Percentiles rank a stretch among this genome's conserved stretches.
Conservation (phyloP, 805 yeast genomes). For the Scheffersomyces ergatensis region DNA sequence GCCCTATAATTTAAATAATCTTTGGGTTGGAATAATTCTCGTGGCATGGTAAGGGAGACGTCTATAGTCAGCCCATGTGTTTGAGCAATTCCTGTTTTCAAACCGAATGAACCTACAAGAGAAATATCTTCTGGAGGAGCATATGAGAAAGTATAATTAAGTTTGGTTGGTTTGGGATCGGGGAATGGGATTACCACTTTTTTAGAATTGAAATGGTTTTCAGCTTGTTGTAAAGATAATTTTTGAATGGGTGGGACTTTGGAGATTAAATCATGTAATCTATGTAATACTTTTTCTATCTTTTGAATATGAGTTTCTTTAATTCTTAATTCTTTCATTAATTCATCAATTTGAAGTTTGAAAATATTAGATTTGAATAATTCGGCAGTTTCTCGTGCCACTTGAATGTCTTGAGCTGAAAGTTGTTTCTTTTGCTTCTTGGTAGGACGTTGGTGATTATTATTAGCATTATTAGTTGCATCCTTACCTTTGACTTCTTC, state of each 20-base stretch:
- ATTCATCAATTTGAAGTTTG: constrained; percentile 91
- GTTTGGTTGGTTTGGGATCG: constrained; percentile 78
- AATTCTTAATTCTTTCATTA: constrained; percentile 74
- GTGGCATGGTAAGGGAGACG: constrained; percentile 80
- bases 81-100: constrained; percentile 73
- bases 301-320: constrained; percentile 64
- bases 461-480: constrained; percentile 3
- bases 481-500: constrained; percentile 14
- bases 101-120: constrained; percentile 85
- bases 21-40: constrained; percentile 69
- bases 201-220: constrained; percentile 47
- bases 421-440: constrained; percentile 40
- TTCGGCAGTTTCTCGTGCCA: constrained; percentile 92
- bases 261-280: constrained; percentile 66
- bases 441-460: constrained; percentile 20
- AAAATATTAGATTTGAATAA: constrained; percentile 92
- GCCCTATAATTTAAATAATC: constrained; percentile 90
- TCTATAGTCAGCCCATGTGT: constrained; percentile 70
- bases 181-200: constrained; percentile 76
- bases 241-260: constrained; percentile 56
- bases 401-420: constrained; percentile 80
- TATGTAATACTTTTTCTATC: constrained; percentile 74
- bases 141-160: constrained; percentile 71
- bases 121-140: constrained; percentile 70
- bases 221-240: constrained; percentile 58